Evolutionary conservation across 1,284 basidiomycete species (phyloP).

Genomic region (Cutaneotrichosporon sp.): DNA sequence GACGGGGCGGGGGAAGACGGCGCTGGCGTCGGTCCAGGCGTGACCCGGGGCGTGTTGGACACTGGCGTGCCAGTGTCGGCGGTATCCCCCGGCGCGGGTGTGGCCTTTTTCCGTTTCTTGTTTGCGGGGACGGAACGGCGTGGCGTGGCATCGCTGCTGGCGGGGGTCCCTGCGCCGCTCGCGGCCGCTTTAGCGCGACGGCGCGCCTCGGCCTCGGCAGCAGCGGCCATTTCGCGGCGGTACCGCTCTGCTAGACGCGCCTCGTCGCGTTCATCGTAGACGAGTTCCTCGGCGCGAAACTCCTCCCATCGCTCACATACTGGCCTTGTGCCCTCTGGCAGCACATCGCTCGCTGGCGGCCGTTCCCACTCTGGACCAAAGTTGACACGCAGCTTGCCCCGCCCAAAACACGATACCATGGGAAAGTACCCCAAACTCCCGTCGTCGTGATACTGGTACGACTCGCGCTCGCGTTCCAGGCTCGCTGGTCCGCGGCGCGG

Average conservation of each 20-base stretch:
- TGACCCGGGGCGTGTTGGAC: not conserved
- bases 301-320: slow-evolving; percentile 41
- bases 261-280: slow-evolving; percentile 44
- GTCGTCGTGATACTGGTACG: slow-evolving; percentile 64
- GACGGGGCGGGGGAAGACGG: not conserved
- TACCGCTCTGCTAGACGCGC: slow-evolving; percentile 22
- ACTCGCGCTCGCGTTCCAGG: slow-evolving; percentile 46
- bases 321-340: slow-evolving; percentile 18
- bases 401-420: slow-evolving; percentile 87
- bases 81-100: not conserved
- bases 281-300: slow-evolving; percentile 34
- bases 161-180: not conserved
- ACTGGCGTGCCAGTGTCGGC: not conserved
- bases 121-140: not conserved
- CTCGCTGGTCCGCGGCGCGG: slow-evolving; percentile 6
- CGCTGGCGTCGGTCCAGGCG: not conserved
- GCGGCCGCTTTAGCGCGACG: not conserved
- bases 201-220: slow-evolving; percentile 1
- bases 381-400: slow-evolving; percentile 77
- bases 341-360: slow-evolving; percentile 55
- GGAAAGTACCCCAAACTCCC: slow-evolving; percentile 94
- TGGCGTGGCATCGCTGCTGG: not conserved
- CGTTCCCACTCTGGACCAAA: slow-evolving; percentile 79
- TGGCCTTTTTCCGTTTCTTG: slow-evolving; percentile 1
- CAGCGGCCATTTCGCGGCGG: slow-evolving; percentile 21